These are phyloP conservation scores for Coniosporium tulheliwenetii DNA, from an alignment of 2,329 filamentous ascomycete genomes.

Conservation along the genomic window DNA sequence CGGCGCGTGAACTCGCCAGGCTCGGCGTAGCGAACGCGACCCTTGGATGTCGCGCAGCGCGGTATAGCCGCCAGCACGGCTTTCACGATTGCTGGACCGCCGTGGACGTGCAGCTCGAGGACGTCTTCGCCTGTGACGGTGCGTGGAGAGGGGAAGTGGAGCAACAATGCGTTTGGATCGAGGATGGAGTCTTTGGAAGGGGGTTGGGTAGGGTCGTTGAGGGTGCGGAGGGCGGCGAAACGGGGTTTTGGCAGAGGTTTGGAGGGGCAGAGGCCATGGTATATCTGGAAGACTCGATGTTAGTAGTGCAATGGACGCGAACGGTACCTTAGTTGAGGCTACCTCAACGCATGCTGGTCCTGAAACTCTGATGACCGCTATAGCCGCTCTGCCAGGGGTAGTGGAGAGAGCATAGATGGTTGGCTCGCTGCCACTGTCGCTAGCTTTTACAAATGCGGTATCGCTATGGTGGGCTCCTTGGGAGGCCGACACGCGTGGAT, in stretches of 20 bases:
- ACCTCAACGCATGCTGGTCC: conserved; percentile 60
- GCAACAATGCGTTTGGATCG: conserved; percentile 64
- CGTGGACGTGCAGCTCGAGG: conserved; percentile 88
- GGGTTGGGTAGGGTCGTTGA: conserved; percentile 42
- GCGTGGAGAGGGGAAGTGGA: conserved; percentile 67
- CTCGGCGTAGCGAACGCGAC: conserved; percentile 69
- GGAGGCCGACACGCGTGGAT: too few relatives aligned
- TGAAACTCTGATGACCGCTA: conserved; percentile 79
- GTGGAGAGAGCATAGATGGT: conserved; percentile 93
- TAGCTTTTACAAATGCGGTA: too few relatives aligned
- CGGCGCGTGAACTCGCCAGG: conserved; percentile 90
- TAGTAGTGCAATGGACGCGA: neutral
- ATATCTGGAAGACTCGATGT: conserved; percentile 37
- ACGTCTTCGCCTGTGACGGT: conserved; percentile 89
- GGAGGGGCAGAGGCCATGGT: conserved; percentile 44
- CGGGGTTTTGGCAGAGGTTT: conserved; percentile 40
- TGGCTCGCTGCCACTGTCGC: conserved; percentile 3
- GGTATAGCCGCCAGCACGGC: conserved; percentile 70
- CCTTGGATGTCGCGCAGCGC: conserved; percentile 19
- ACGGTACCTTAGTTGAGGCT: conserved; percentile 8
- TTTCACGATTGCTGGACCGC: conserved; percentile 74
- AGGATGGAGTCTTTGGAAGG: conserved; percentile 33
- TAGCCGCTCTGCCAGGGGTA: conserved; percentile 69
- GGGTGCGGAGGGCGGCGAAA: conserved; percentile 54
- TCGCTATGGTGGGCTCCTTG: too few relatives aligned